Evolutionary conservation across 116 monocot genomes (phyloP), one percentile per base, ranked within the genome.

Genomic region (Trichopus zeylanicus): DNA sequence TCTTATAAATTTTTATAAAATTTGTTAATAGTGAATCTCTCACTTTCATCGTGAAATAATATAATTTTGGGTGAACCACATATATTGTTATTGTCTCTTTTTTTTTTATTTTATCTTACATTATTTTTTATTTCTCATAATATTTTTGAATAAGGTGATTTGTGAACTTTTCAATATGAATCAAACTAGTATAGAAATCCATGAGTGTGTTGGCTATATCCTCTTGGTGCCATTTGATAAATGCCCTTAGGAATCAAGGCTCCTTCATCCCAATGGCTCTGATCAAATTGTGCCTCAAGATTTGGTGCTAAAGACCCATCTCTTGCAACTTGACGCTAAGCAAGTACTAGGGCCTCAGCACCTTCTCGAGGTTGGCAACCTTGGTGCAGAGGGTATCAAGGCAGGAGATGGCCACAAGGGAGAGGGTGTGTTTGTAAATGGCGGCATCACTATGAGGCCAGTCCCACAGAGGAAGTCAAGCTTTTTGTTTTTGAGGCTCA

Each of bases 231-330:
- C 64, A 65, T 7, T 7, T 27, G 24, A 78, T 32, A 16, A 78
- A 78, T 1, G 18, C 32, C 29, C 53, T 48, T n/a, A 69, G 35
- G 63, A 78, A 78, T 2, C 73, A 60, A 3, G 20, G 16, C 21
- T 78, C 78, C 15, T 24, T 64, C 78, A 78, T 73, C 69, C 65
- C 63, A 18, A 78, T 22, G 4, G 39, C 73, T 25, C 10, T 12
- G 6, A 55, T 22, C 29, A 62, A 7, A 6, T 4, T 10, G 2
- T 16, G 25, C 58, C 57, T n/a, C 55, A 25, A 26, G 2, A 67
- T 20, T 12, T 11, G 35, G 1, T 61, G 56, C 10, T 34, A 19
- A 31, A 78, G 35, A 2, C 31, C 78, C 64, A 78, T 64, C 48
- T 69, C 69, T 48, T 48, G 33, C 22, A 73, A 3, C 69, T 61